Conservation (phyloP, 2,329 filamentous ascomycete genomes). For the Penicillium occitanis region DNA sequence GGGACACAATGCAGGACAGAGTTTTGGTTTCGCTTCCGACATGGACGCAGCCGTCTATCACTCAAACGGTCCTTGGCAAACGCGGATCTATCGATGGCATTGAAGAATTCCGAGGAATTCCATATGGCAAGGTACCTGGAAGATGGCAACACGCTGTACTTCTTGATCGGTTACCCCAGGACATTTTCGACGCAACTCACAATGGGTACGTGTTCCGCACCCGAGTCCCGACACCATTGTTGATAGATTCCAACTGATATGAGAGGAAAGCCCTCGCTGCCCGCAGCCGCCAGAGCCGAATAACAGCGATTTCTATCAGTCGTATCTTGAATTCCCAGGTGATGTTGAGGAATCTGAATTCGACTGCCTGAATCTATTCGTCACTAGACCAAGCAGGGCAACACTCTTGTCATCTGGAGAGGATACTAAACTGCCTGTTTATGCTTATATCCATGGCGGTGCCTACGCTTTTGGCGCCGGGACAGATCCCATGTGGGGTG, state of each 20-base stretch:
- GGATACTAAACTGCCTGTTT: constrained; percentile 58
- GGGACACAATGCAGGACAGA: not conserved
- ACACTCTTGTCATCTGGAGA: constrained; percentile 27
- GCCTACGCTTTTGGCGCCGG: constrained; percentile 62
- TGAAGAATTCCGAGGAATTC: constrained; percentile 72
- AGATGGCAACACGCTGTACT: constrained; percentile 1
- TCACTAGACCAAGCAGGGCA: not conserved
- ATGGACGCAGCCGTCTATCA: not conserved
- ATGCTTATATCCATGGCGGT: constrained; percentile 71
- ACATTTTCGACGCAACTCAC: not conserved
- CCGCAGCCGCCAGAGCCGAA: not conserved
- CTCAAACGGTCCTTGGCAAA: not conserved
- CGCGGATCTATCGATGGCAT: constrained; percentile 32
- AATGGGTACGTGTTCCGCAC: not conserved
- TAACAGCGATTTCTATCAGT: constrained; percentile 4
- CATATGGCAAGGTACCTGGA: constrained; percentile 67
- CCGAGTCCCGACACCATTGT: not conserved
- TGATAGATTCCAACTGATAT: not conserved
- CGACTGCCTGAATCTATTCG: constrained; percentile 6
- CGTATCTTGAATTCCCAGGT: not conserved
- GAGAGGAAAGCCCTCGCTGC: not conserved
- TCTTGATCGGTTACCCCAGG: not conserved
- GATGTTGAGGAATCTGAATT: constrained; percentile 9
- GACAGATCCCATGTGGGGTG: constrained; percentile 39
- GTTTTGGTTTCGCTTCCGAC: not conserved